Conservation (phyloP, 768 basidiomycete genomes). For the Mycena floridula region DNA sequence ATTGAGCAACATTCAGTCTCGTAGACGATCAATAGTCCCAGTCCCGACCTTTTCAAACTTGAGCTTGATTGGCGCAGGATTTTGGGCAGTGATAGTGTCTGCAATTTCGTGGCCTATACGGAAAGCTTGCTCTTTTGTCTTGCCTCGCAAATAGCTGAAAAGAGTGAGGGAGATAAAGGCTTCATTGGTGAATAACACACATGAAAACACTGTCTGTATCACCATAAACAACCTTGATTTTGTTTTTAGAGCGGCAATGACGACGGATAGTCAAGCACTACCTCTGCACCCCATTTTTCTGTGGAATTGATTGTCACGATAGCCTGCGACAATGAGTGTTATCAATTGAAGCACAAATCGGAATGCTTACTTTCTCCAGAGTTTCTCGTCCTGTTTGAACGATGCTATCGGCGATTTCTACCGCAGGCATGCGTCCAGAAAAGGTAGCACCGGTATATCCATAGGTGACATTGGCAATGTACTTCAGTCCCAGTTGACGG, state of each 20-base stretch:
- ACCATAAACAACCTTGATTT: slow-evolving; percentile 77
- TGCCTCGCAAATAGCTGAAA: slow-evolving; percentile 69
- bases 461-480: slow-evolving; percentile 91
- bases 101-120: slow-evolving; percentile 90
- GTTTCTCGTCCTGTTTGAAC: slow-evolving; percentile 96
- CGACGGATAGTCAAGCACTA: slow-evolving; percentile 7
- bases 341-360: background rate
- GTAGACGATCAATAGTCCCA: background rate
- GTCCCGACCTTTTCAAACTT: slow-evolving; percentile 90
- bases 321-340: slow-evolving; percentile 47
- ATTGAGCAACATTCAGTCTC: background rate
- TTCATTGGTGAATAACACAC: slow-evolving; percentile 19
- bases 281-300: slow-evolving; percentile 80
- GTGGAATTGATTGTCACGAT: slow-evolving; percentile 72
- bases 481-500: slow-evolving; percentile 89
- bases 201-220: slow-evolving; percentile 97
- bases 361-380: slow-evolving; percentile 69
- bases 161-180: background rate
- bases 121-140: slow-evolving; percentile 91
- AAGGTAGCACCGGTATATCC: slow-evolving; percentile 94
- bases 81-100: slow-evolving; percentile 75
- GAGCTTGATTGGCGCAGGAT: slow-evolving; percentile 88
- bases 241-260: slow-evolving; percentile 3
- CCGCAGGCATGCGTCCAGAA: slow-evolving; percentile 96
- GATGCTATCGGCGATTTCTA: slow-evolving; percentile 97